Evolutionary conservation across 2,329 filamentous ascomycete genomes (phyloP).

Genomic region (Alternaria gansuensis): DNA sequence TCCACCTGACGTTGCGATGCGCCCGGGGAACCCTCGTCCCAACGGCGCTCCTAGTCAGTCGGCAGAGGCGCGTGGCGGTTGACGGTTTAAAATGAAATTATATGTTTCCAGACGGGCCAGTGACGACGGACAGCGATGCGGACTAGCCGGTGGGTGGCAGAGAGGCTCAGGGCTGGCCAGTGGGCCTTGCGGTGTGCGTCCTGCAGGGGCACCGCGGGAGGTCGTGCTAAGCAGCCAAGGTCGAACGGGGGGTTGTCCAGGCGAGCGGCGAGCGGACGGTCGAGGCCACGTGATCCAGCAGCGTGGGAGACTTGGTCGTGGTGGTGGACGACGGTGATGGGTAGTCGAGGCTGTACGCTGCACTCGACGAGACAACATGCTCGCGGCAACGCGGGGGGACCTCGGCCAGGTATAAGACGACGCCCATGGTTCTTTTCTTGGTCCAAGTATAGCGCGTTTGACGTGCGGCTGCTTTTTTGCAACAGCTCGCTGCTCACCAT

Average conservation of each 20-base stretch:
- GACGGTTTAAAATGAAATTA: slow-evolving; percentile 39
- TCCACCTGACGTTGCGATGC: slow-evolving; percentile 29
- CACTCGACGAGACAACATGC: background rate
- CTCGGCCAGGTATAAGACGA: slow-evolving; percentile 20
- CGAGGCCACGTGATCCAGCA: slow-evolving; percentile 8
- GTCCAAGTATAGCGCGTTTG: slow-evolving; percentile 19
- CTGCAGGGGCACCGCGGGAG: slow-evolving; percentile 36
- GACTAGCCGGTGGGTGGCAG: slow-evolving; percentile 29
- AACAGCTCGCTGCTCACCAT: slow-evolving; percentile 33
- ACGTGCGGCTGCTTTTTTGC: slow-evolving; percentile 27
- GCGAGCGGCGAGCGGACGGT: slow-evolving; percentile 1
- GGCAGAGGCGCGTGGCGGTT: slow-evolving; percentile 40
- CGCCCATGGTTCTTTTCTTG: slow-evolving; percentile 3
- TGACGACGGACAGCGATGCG: slow-evolving; percentile 43
- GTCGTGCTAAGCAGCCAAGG: slow-evolving; percentile 21
- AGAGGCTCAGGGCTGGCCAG: slow-evolving; percentile 31
- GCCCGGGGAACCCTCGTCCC: slow-evolving; percentile 38
- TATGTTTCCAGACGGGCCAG: slow-evolving; percentile 43
- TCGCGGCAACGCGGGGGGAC: slow-evolving; percentile 9
- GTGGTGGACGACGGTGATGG: slow-evolving; percentile 10
- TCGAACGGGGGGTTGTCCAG: slow-evolving; percentile 2
- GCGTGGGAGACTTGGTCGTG: background rate
- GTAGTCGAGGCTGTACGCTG: background rate
- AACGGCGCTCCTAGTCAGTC: slow-evolving; percentile 31
- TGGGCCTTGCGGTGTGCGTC: slow-evolving; percentile 28